phyloP scores from a whole-genome alignment of 139 green algal genomes.

The Pycnococcus provasolii region DNA sequence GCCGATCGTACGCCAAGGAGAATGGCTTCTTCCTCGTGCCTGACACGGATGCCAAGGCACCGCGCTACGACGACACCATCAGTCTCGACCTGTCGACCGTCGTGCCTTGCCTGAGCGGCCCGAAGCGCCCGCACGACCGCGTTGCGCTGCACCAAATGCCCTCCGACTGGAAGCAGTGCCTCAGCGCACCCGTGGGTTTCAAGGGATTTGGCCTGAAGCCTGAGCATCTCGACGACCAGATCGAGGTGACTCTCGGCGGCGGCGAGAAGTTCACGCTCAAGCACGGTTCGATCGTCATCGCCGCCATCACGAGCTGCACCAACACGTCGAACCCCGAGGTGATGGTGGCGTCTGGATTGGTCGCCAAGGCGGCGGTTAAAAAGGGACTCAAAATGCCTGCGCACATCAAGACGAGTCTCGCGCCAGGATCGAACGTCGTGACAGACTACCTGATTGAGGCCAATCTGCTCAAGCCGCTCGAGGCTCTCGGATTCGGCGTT shows the following conservation, averaged over 20 bases:
- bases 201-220: conserved; percentile 16
- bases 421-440: conserved; percentile 7
- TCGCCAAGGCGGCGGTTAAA: not conserved
- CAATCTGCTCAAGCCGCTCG: not conserved
- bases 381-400: conserved; percentile 1
- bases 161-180: conserved; percentile 32
- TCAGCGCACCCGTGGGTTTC: conserved; percentile 34
- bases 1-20: no score
- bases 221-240: no score
- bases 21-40: no score
- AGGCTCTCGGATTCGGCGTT: conserved; percentile 5
- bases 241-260: no score
- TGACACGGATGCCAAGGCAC: no score
- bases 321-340: conserved; percentile 15
- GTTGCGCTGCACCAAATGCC: conserved; percentile 29
- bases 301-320: conserved; percentile 10
- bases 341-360: conserved; percentile 9
- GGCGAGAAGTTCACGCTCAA: no score
- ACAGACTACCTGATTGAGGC: conserved; percentile 5
- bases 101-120: conserved; percentile 29
- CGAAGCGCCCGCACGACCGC: conserved; percentile 35
- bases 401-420: conserved; percentile 10
- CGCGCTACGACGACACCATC: no score
- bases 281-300: not conserved
- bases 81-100: conserved; percentile 25